Percentiles rank a stretch among this genome's conserved stretches.
Evolutionary conservation across 495 filamentous ascomycete species (phyloP).

Genomic region (Entonaema liquescens): DNA sequence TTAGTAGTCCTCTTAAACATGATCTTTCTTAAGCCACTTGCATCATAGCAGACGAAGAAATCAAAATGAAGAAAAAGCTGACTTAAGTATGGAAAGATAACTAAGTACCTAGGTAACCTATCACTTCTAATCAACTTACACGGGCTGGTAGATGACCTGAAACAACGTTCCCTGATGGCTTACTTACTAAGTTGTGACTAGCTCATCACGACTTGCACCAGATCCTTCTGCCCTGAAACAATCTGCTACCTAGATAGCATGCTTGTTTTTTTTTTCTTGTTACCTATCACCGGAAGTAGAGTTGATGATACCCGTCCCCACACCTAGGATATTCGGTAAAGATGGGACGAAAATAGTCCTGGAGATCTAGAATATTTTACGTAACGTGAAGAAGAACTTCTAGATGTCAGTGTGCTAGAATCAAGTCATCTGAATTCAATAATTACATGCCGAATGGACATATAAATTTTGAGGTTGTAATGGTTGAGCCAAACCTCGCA

Average conservation of each 20-base stretch:
- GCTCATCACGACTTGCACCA: constrained; percentile 24
- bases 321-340: constrained; percentile 12
- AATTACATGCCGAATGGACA: neutral
- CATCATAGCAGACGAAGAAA: neutral
- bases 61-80: neutral
- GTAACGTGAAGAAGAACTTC: neutral
- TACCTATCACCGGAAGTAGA: constrained; percentile 18
- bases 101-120: neutral
- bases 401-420: neutral
- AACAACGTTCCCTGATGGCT: constrained; percentile 22
- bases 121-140: constrained; percentile 17
- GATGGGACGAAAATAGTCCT: constrained; percentile 36
- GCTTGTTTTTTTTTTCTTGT: constrained; percentile 11
- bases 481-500: neutral
- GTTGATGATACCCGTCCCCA: constrained; percentile 13
- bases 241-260: constrained; percentile 18
- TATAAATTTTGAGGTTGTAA: neutral
- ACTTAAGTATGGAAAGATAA: too few species aligned
- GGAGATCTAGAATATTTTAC: constrained; percentile 7
- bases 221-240: constrained; percentile 38
- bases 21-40: neutral
- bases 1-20: neutral
- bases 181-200: constrained; percentile 12
- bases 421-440: neutral
- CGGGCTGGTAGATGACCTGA: constrained; percentile 20